phyloP scores from a whole-genome alignment of 2,329 filamentous ascomycete genomes.

The Dothistroma pini region DNA sequence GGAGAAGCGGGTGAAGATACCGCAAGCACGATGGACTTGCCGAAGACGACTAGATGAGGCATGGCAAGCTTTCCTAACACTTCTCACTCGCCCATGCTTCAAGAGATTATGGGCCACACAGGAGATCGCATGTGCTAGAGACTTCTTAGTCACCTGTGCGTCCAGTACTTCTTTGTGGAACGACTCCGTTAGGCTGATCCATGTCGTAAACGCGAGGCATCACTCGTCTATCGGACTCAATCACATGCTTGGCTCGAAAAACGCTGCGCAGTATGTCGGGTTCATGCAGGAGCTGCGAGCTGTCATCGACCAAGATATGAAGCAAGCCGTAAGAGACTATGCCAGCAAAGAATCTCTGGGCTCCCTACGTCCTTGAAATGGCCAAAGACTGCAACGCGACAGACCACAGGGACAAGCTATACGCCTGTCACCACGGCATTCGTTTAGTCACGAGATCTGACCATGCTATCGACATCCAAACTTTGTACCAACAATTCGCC shows the following conservation, averaged over 20 bases:
- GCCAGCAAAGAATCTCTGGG: conserved; percentile 18
- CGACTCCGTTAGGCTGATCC: conserved; percentile 18
- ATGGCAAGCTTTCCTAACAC: conserved; percentile 18
- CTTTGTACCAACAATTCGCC: conserved; percentile 18
- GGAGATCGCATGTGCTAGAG: conserved; percentile 20
- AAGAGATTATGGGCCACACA: conserved; percentile 19
- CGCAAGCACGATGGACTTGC: conserved; percentile 18
- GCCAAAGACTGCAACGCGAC: conserved; percentile 24
- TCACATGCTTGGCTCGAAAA: conserved; percentile 17
- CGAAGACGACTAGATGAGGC: conserved; percentile 14
- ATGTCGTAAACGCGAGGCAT: conserved; percentile 13
- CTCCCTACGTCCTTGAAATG: conserved; percentile 16
- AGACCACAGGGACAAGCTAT: conserved; percentile 22
- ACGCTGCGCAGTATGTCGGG: conserved; percentile 16
- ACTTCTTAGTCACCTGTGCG: conserved; percentile 19
- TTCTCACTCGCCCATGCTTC: conserved; percentile 19
- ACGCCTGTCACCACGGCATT: conserved; percentile 19
- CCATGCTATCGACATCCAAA: conserved; percentile 17
- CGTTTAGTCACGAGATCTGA: conserved; percentile 19
- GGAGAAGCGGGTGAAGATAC: conserved; percentile 16
- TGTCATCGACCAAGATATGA: conserved; percentile 16
- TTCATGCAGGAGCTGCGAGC: conserved; percentile 21
- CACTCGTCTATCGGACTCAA: conserved; percentile 8
- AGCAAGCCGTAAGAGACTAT: conserved; percentile 20
- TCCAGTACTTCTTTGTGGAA: conserved; percentile 17